A percentile compares a stretch with the other conserved stretches of the same genome.
These are phyloP conservation scores for Candida sanyaensis DNA, from an alignment of 1,139 yeast genomes.

Conservation along the genomic window DNA sequence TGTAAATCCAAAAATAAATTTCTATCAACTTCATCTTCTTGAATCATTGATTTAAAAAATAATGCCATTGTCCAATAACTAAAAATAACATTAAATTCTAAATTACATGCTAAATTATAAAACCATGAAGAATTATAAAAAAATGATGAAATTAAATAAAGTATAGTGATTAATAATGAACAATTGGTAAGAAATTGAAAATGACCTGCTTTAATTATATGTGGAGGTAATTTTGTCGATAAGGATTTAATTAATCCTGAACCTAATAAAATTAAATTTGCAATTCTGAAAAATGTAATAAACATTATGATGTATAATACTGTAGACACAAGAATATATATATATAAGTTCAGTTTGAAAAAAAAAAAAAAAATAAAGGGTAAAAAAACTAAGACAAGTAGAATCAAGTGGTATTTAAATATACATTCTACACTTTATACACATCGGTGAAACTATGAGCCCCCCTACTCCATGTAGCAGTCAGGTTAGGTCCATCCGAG, in stretches of 20 bases:
- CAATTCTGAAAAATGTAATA: conserved; percentile 5
- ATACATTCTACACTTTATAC: not conserved
- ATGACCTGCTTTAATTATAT: conserved; percentile 53
- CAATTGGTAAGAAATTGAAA: conserved; percentile 64
- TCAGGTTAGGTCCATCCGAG: not conserved
- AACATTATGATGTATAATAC: not conserved
- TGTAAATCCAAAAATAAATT: conserved; percentile 20
- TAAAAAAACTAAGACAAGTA: no score
- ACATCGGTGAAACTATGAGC: not conserved
- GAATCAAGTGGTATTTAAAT: not conserved
- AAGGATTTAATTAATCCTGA: conserved; percentile 8
- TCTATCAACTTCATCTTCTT: conserved; percentile 20
- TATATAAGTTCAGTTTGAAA: no score
- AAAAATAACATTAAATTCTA: conserved; percentile 23
- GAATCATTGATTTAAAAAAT: conserved; percentile 19
- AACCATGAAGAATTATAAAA: conserved; percentile 6
- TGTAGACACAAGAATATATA: no score
- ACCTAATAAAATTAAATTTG: conserved; percentile 6
- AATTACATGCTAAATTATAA: conserved; percentile 17
- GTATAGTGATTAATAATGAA: conserved; percentile 22
- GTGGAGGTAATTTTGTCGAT: conserved; percentile 34
- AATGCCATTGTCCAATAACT: conserved; percentile 24
- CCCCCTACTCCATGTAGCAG: no score
- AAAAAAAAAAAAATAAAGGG: no score
- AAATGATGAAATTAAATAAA: conserved; percentile 6